These are phyloP conservation scores for Hymenoscyphus fraxineus DNA, from an alignment of 2,329 filamentous ascomycete species.

Conservation along the genomic window DNA sequence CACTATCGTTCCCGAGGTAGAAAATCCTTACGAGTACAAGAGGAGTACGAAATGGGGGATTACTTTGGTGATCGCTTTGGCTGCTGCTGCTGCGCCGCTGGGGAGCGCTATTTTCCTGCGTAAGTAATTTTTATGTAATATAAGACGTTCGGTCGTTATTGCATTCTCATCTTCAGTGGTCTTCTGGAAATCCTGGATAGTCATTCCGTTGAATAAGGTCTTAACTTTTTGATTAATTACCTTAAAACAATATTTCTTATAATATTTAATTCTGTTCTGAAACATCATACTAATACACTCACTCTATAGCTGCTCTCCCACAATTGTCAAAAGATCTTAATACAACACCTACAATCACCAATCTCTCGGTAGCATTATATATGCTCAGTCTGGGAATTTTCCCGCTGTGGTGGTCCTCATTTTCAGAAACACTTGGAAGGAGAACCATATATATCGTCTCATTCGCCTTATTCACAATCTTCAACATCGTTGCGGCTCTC, in stretches of 20 bases:
- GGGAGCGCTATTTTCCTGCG: conserved; percentile 82
- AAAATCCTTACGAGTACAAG: conserved; percentile 69
- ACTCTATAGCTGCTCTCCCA: conserved; percentile 58
- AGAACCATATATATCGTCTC: conserved; percentile 75
- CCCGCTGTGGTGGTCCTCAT: conserved; percentile 77
- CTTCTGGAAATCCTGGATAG: too few relatives aligned
- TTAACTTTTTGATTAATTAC: too few relatives aligned
- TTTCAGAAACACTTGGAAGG: conserved; percentile 69
- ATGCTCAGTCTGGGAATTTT: conserved; percentile 83
- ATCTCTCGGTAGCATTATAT: conserved; percentile 73
- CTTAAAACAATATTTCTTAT: too few relatives aligned
- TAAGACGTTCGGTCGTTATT: too few relatives aligned
- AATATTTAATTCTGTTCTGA: too few relatives aligned
- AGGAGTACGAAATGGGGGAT: conserved; percentile 79
- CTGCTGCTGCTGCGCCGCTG: conserved; percentile 74
- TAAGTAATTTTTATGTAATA: conserved; percentile 40
- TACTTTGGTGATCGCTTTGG: conserved; percentile 72
- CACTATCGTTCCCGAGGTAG: conserved; percentile 73
- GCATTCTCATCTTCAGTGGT: too few relatives aligned
- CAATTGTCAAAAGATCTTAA: conserved; percentile 60
- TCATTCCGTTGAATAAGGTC: too few relatives aligned
- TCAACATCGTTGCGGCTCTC: conserved; percentile 65
- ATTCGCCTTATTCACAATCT: conserved; percentile 68
- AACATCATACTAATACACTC: not conserved
- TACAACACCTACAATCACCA: conserved; percentile 62